Evolutionary conservation across 164 flowering plant genomes (phyloP).

Genomic region (Umbilicus rupestris): DNA sequence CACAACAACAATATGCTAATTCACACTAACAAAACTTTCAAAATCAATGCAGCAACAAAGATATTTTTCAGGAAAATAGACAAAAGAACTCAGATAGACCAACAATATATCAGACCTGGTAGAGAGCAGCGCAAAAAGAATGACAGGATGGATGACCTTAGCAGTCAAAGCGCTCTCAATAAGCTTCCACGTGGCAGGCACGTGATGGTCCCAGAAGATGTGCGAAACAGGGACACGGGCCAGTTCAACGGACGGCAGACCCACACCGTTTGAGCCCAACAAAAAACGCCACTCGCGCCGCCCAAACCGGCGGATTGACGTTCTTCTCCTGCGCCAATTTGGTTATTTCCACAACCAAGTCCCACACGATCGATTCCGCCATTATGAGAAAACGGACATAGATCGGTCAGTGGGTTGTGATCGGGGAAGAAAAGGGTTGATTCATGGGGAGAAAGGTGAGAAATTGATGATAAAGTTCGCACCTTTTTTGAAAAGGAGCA

Average conservation of each 20-base stretch:
- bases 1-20: too few relatives aligned
- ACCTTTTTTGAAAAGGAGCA: too few relatives aligned
- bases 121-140: constrained; percentile 53
- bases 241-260: constrained; percentile 38
- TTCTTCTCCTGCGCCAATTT: constrained; percentile 36
- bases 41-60: too few relatives aligned
- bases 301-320: constrained; percentile 41
- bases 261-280: constrained; percentile 37
- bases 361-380: constrained; percentile 22
- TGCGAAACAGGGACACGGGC: constrained; percentile 48
- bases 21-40: too few relatives aligned
- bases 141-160: constrained; percentile 40
- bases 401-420: background rate
- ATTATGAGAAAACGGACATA: too few relatives aligned
- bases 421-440: too few relatives aligned
- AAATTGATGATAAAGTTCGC: too few relatives aligned
- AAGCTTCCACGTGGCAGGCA: constrained; percentile 53
- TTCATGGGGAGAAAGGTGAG: too few relatives aligned
- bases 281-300: constrained; percentile 30
- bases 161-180: constrained; percentile 41
- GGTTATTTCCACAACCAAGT: constrained; percentile 34
- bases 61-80: too few relatives aligned
- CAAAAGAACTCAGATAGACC: too few relatives aligned
- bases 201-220: constrained; percentile 46
- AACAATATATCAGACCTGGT: constrained; percentile 23